Percentiles rank a stretch among this genome's conserved stretches.
Evolutionary conservation across 768 basidiomycete genomes (phyloP).

Genomic region (Auriscalpium vulgare): DNA sequence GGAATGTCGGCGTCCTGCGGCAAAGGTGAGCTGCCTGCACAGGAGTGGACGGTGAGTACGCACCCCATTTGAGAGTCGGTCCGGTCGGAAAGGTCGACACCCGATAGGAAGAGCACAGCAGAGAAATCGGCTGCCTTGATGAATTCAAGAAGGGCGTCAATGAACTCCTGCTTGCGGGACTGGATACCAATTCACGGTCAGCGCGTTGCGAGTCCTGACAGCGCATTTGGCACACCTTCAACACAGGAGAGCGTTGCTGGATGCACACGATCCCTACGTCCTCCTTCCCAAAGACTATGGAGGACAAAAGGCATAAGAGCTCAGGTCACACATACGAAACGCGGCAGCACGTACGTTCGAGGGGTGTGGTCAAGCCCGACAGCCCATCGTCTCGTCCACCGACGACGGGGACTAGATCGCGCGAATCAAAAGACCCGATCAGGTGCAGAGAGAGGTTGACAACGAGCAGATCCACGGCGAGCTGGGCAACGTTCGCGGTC

Average conservation of each 20-base stretch:
- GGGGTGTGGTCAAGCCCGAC: conserved; percentile 60
- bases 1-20: conserved; percentile 57
- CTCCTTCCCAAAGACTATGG: conserved; percentile 54
- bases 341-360: conserved; percentile 50
- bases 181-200: conserved; percentile 19
- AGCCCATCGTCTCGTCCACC: conserved; percentile 60
- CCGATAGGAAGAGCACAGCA: conserved; percentile 58
- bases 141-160: conserved; percentile 49
- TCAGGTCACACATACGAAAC: conserved; percentile 5
- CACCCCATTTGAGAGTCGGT: conserved; percentile 76
- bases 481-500: conserved; percentile 73
- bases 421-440: conserved; percentile 57
- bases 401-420: conserved; percentile 59
- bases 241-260: conserved; percentile 72
- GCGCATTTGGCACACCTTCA: conserved; percentile 45
- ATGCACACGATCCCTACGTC: conserved; percentile 47
- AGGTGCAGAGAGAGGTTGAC: conserved; percentile 51
- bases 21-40: not conserved
- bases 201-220: not conserved
- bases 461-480: conserved; percentile 69
- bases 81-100: conserved; percentile 67
- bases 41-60: conserved; percentile 15
- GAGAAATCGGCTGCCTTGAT: conserved; percentile 40
- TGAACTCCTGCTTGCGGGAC: conserved; percentile 64
- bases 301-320: not conserved